Base-by-base conservation (phyloP, 768 basidiomycete species). In the Suillus paluster region DNA sequence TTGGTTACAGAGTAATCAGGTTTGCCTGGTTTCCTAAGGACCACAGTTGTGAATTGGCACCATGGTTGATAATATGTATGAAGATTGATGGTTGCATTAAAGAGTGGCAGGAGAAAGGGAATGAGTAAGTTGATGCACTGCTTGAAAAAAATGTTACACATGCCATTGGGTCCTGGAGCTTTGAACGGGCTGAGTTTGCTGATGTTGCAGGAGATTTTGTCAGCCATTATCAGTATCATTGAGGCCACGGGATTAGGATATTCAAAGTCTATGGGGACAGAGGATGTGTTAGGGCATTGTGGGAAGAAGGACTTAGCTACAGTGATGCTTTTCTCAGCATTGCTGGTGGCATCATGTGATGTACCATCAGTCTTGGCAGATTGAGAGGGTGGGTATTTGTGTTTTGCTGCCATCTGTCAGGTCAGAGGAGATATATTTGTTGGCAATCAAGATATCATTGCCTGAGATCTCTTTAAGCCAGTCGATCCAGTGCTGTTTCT, bases 11-110 rank as follows among this genome's bases (percentile, higher is more conserved):
- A 57, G 64, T 82, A 82, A 64, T 70, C 63, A 3, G 70, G 59
- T 44, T 75, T 75, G 0, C 76, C 75, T 0, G 77, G 78, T 58
- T 82, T 81, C 1, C 73, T 60, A 0, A 79, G 61, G 0, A 78
- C 70, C 1, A 73, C 57, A 15, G 74, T 76, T 1, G 54, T 69
- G 33, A 68, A 75, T 1, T 60, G 30, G 27, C 65, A 62, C 77
- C 68, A 73, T 34, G 42, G 23, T 4, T 44, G 42, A 2, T 62
- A 66, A 48, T 63, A 69, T 42, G 34, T 10, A 5, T 59, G 17
- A 5, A 71, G 61, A 3, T 30, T 5, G 19, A 71, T 42, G 0
- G 62, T 50, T 0, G 71, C 73, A 5, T 33, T 58, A 45, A 66
- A 62, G 27, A 68, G 15, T 1, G 41, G 25, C 11, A 30, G 36